Percentiles rank a stretch among this genome's conserved stretches.
Conservation (phyloP, 768 basidiomycete genomes). For the Rhodotorula babjevae region DNA sequence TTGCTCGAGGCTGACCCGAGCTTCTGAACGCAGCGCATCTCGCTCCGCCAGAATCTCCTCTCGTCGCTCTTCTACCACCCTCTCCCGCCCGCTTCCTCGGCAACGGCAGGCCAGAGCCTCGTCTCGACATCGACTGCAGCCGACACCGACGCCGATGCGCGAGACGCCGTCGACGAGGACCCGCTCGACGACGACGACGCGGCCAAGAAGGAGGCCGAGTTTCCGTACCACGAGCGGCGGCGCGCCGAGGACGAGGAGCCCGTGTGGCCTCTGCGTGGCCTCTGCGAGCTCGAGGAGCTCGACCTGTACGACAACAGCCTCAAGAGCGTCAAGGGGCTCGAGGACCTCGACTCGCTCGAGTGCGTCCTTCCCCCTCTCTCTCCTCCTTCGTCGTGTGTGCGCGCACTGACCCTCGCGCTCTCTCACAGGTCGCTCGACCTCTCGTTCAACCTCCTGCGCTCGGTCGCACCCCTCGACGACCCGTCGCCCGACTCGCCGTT, state of each 20-base stretch:
- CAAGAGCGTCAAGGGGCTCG: slow-evolving; percentile 66
- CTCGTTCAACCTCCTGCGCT: slow-evolving; percentile 84
- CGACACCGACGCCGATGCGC: background rate
- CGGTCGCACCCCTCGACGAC: slow-evolving; percentile 55
- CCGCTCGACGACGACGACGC: slow-evolving; percentile 43
- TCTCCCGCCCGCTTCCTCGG: background rate
- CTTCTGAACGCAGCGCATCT: slow-evolving; percentile 37
- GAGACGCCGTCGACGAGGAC: slow-evolving; percentile 41
- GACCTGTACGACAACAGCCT: slow-evolving; percentile 96
- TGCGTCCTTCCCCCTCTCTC: slow-evolving; percentile 35
- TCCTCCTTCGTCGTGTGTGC: background rate
- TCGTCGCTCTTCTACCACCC: slow-evolving; percentile 37
- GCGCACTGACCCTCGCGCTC: background rate
- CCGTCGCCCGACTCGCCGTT: slow-evolving; percentile 57
- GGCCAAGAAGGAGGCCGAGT: slow-evolving; percentile 42
- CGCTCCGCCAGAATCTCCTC: slow-evolving; percentile 43
- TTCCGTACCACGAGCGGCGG: slow-evolving; percentile 15
- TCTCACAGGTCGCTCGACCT: slow-evolving; percentile 70
- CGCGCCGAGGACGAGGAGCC: slow-evolving; percentile 14
- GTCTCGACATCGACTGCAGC: background rate
- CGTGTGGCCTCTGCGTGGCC: slow-evolving; percentile 41
- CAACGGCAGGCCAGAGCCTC: background rate
- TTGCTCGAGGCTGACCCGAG: background rate
- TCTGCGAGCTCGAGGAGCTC: slow-evolving; percentile 74
- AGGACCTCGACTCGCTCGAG: slow-evolving; percentile 49